Evolutionary conservation across 768 basidiomycete genomes (phyloP), one percentile per base, ranked within the genome.

Genomic region (Russula lepida): DNA sequence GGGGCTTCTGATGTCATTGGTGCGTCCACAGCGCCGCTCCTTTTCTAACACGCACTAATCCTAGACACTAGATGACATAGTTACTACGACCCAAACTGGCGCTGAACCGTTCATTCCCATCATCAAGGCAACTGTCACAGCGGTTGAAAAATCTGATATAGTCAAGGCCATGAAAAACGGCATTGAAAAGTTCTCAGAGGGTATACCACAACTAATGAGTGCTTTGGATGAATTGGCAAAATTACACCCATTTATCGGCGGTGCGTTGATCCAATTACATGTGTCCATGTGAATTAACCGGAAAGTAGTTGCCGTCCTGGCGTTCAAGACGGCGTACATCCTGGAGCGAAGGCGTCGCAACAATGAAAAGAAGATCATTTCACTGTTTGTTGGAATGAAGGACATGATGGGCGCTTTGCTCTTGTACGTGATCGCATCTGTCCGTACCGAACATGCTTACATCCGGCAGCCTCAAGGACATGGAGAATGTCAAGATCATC

Each of bases 361-460:
- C 21, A 83, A 84, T 54, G 78, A 83, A 55, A 75, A 74, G 58
- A 81, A 80, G 59, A 73, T 82, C 4, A 60, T 76, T 2, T 71
- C 73, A 6, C 70, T 84, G 5, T 78, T 78, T 39, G 67, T 77
- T 8, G 75, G 79, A 62, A 83, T 83, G 80, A 74, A 74, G 60
- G 74, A 80, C 46, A 74, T 79, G 72, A 78, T 83, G 75, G 55
- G 67, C 19, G 55, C 39, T 6, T 44, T 63, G n/a, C 28, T 63
- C 6, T 35, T 46, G 63, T 64, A 15, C 19, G 63, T 56, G 23
- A 3, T 37, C 0, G 6, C 28, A 11, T n/a, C 13, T 7, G 28
- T 27, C 30, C 6, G 15, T 32, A 7, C 4, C n/a, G 12, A 12
- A 2, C 3, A 4, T 37, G 11, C 17, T 63, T n/a, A 49, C n/a